Evolutionary conservation across 2,329 filamentous ascomycete species (phyloP).

Genomic region (Pseudogymnoascus sp.): DNA sequence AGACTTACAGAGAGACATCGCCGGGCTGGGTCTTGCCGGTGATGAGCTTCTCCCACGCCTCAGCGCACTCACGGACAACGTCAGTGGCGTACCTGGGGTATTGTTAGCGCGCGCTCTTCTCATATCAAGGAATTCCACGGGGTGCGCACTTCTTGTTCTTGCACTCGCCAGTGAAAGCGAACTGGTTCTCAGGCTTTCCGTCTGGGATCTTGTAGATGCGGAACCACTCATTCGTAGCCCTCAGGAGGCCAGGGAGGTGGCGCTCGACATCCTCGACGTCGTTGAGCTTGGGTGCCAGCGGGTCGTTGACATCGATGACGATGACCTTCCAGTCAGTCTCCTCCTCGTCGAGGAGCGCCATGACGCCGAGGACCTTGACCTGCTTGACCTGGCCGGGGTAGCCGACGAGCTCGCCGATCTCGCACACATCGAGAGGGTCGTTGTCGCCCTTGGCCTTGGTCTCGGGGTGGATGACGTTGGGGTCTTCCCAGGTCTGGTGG

Average conservation of each 20-base stretch:
- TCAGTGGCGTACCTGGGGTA: slow-evolving; percentile 80
- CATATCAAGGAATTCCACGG: background rate
- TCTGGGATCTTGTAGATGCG: slow-evolving; percentile 99
- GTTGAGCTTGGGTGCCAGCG: slow-evolving; percentile 91
- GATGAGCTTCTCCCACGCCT: slow-evolving; percentile 96
- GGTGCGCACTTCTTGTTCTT: slow-evolving; percentile 86
- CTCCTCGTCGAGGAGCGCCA: slow-evolving; percentile 98
- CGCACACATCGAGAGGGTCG: slow-evolving; percentile 97
- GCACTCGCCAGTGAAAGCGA: slow-evolving; percentile 99
- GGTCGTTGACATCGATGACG: slow-evolving; percentile 97
- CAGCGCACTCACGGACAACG: slow-evolving; percentile 88
- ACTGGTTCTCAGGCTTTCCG: slow-evolving; percentile 99
- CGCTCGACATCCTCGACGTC: slow-evolving; percentile 98
- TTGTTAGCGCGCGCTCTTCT: slow-evolving; percentile 16
- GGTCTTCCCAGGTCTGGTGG: slow-evolving; percentile 93
- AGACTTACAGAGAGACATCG: slow-evolving; percentile 72
- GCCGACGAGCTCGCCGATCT: slow-evolving; percentile 96
- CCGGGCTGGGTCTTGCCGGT: slow-evolving; percentile 78
- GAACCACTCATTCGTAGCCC: slow-evolving; percentile 99
- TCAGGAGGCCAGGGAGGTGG: slow-evolving; percentile 91
- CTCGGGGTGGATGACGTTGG: slow-evolving; percentile 90
- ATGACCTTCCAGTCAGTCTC: slow-evolving; percentile 99
- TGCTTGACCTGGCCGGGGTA: slow-evolving; percentile 97
- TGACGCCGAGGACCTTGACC: slow-evolving; percentile 98
- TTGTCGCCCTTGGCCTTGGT: slow-evolving; percentile 99